These are phyloP conservation scores for Penicillium waksmanii DNA, from an alignment of 495 filamentous ascomycete species.

Conservation along the genomic window DNA sequence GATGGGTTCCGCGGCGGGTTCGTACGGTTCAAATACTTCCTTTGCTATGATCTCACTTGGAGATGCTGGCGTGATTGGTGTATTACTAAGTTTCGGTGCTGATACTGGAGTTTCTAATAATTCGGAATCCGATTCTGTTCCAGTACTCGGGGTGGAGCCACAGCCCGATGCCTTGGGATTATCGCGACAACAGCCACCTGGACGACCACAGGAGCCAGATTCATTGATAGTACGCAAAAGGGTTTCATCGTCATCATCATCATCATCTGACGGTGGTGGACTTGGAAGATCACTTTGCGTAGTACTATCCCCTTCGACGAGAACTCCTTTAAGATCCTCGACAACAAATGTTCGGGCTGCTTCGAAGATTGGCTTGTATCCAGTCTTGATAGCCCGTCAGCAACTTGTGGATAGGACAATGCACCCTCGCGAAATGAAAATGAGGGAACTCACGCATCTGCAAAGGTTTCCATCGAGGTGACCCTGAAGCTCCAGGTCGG, in stretches of 20 bases:
- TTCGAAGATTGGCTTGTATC: constrained; percentile 1
- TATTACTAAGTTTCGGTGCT: neutral
- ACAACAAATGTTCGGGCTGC: neutral
- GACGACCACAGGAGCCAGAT: neutral
- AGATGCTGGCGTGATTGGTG: neutral
- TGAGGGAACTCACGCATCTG: neutral
- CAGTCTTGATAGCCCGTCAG: neutral
- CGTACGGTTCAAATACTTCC: neutral
- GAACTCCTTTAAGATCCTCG: neutral
- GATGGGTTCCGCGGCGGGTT: neutral
- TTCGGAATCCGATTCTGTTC: neutral
- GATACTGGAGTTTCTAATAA: neutral
- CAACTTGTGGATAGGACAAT: neutral
- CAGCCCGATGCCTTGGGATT: neutral
- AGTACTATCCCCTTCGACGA: neutral
- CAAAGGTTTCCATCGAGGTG: constrained; percentile 2
- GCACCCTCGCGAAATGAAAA: neutral
- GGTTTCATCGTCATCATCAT: neutral
- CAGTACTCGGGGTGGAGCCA: neutral
- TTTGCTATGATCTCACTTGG: neutral
- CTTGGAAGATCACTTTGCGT: neutral
- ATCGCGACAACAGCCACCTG: constrained; percentile 3
- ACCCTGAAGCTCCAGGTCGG: constrained; percentile 1
- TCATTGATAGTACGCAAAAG: neutral
- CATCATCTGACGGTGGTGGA: neutral